Evolutionary conservation across 768 basidiomycete genomes (phyloP).

Genomic region (Hemileccinum impolitum): DNA sequence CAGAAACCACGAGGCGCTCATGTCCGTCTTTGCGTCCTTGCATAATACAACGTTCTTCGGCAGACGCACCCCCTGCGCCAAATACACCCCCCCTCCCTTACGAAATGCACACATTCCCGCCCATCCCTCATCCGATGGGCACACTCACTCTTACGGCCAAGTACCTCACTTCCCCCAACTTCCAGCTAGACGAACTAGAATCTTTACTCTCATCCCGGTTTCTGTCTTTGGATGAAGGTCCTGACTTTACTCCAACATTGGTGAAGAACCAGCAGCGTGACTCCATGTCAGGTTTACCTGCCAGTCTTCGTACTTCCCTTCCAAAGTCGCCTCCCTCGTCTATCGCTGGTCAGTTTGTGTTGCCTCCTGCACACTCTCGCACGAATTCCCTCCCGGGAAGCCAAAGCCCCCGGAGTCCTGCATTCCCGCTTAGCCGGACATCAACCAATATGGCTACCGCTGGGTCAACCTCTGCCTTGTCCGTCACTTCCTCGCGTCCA

Average conservation of each 20-base stretch:
- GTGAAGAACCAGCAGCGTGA: conserved; percentile 61
- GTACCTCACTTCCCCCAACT: conserved; percentile 65
- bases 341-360: conserved; percentile 44
- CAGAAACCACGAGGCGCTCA: conserved; percentile 29
- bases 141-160: conserved; percentile 57
- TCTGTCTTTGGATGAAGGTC: conserved; percentile 62
- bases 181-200: conserved; percentile 75
- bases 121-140: conserved; percentile 68
- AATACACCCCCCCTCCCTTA: conserved; percentile 43
- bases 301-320: conserved; percentile 42
- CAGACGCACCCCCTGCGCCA: conserved; percentile 41
- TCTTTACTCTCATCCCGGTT: conserved; percentile 72
- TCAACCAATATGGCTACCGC: conserved; percentile 30
- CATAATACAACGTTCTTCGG: conserved; percentile 9
- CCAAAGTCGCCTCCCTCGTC: conserved; percentile 45
- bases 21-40: conserved; percentile 25
- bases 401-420: conserved; percentile 34
- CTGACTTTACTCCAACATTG: conserved; percentile 70
- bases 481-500: conserved; percentile 40
- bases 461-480: conserved; percentile 38
- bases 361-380: conserved; percentile 34
- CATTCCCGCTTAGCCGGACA: conserved; percentile 35
- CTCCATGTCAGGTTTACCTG: conserved; percentile 43
- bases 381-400: conserved; percentile 37
- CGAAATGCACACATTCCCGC: conserved; percentile 56